Percentiles rank a stretch among this genome's conserved stretches.
Conservation (phyloP, 2,329 filamentous ascomycete species). For the Microdochium bolleyi region DNA sequence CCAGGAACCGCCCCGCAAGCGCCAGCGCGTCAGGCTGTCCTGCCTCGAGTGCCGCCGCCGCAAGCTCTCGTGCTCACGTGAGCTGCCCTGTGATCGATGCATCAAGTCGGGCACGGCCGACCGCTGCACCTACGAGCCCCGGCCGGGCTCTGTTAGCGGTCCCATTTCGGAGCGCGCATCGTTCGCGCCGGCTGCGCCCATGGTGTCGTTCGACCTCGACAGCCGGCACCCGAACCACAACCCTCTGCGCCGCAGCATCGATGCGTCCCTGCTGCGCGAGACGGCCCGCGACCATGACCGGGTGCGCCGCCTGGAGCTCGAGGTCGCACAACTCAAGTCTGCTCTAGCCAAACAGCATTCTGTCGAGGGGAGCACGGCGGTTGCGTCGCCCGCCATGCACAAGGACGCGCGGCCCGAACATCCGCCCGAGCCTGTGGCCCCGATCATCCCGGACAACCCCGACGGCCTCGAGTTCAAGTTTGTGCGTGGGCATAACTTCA, state of each 20-base stretch:
- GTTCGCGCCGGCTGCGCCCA: conserved; percentile 36
- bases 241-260: conserved; percentile 25
- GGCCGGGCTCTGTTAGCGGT: conserved; percentile 22
- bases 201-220: conserved; percentile 28
- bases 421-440: conserved; percentile 22
- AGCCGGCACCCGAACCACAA: conserved; percentile 9
- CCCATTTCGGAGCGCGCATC: conserved; percentile 34
- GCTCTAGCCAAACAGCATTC: conserved; percentile 38
- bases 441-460: conserved; percentile 21
- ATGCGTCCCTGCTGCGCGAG: conserved; percentile 27
- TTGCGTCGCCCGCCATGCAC: conserved; percentile 34
- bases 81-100: conserved; percentile 54
- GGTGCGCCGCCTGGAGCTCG: conserved; percentile 50
- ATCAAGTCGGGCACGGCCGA: conserved; percentile 55
- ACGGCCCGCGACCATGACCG: conserved; percentile 44
- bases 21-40: conserved; percentile 50
- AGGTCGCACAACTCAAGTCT: conserved; percentile 48
- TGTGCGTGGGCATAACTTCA: conserved; percentile 51
- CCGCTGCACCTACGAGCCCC: conserved; percentile 50
- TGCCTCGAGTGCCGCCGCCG: conserved; percentile 53
- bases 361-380: conserved; percentile 44
- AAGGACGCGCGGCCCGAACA: conserved; percentile 31
- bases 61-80: conserved; percentile 54
- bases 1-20: conserved; percentile 33
- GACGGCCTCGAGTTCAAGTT: conserved; percentile 41